A percentile compares a stretch with the other conserved stretches of the same genome.
phyloP scores from a whole-genome alignment of 2,329 filamentous ascomycete genomes.

The Macrophomina pseudophaseolina region DNA sequence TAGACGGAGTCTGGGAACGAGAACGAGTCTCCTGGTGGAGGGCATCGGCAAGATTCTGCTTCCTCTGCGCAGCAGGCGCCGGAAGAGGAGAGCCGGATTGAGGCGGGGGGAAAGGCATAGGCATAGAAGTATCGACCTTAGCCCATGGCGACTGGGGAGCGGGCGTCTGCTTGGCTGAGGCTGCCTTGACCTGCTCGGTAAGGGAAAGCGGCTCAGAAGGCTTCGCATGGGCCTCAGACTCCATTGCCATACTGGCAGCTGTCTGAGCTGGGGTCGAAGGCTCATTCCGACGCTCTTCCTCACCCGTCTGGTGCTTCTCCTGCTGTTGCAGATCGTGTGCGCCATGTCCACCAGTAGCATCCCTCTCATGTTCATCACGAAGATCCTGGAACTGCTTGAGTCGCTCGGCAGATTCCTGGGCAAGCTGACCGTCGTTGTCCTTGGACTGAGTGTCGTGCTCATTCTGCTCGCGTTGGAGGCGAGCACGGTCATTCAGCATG shows the following conservation, averaged over 20 bases:
- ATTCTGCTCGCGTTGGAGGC: slow-evolving; percentile 66
- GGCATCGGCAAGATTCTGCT: slow-evolving; percentile 81
- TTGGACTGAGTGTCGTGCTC: slow-evolving; percentile 56
- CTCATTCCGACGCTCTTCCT: slow-evolving; percentile 32
- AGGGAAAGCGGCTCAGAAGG: slow-evolving; percentile 67
- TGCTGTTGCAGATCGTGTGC: slow-evolving; percentile 31
- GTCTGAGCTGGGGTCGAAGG: slow-evolving; percentile 7
- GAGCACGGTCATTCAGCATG: slow-evolving; percentile 66
- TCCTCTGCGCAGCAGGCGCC: slow-evolving; percentile 85
- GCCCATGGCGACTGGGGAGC: slow-evolving; percentile 62
- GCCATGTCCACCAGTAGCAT: slow-evolving; percentile 18
- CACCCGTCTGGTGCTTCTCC: slow-evolving; percentile 32
- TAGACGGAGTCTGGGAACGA: slow-evolving; percentile 75
- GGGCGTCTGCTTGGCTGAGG: slow-evolving; percentile 63
- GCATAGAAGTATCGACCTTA: slow-evolving; percentile 68
- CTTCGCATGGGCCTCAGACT: slow-evolving; percentile 19
- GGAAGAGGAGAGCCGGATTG: slow-evolving; percentile 81
- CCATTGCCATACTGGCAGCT: slow-evolving; percentile 13
- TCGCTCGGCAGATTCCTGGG: slow-evolving; percentile 64
- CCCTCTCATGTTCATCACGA: slow-evolving; percentile 49
- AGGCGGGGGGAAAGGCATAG: slow-evolving; percentile 77
- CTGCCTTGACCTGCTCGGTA: slow-evolving; percentile 81
- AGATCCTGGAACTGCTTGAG: slow-evolving; percentile 83
- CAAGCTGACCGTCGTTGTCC: slow-evolving; percentile 50
- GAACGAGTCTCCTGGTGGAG: slow-evolving; percentile 70